Conservation (phyloP, 352 stramenopile species). For the Thalassiosira exigua region DNA sequence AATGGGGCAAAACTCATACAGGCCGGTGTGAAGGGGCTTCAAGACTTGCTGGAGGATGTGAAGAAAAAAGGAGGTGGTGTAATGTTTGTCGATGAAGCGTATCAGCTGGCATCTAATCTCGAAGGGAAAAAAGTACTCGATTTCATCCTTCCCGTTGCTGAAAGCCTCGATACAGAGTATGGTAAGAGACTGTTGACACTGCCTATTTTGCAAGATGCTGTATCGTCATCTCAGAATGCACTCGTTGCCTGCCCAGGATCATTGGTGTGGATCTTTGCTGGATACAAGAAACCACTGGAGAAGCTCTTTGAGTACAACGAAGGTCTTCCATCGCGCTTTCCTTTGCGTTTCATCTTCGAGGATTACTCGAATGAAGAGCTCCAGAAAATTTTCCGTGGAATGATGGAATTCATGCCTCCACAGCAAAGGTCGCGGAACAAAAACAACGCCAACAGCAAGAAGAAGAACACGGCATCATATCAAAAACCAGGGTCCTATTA, state of each 20-base stretch:
- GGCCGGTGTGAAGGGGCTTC: constrained; percentile 53
- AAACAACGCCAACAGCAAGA: constrained; percentile 13
- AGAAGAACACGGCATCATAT: constrained; percentile 20
- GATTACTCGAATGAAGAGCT: constrained; percentile 91
- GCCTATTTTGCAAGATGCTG: no score
- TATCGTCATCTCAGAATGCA: no score
- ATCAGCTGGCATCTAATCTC: constrained; percentile 86
- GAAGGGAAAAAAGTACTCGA: constrained; percentile 46
- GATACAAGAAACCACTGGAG: constrained; percentile 92
- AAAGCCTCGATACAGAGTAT: constrained; percentile 36
- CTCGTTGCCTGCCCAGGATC: not conserved
- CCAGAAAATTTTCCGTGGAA: constrained; percentile 77
- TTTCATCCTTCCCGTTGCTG: constrained; percentile 47
- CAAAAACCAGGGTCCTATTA: not conserved
- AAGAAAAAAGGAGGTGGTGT: constrained; percentile 81
- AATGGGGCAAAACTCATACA: constrained; percentile 48
- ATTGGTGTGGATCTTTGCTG: constrained; percentile 86
- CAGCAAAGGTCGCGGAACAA: constrained; percentile 11
- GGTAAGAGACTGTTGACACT: no score
- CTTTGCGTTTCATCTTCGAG: constrained; percentile 86
- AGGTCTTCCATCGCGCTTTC: constrained; percentile 89
- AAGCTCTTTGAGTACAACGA: constrained; percentile 92
- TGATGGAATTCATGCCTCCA: constrained; percentile 40
- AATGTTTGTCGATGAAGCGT: constrained; percentile 94
- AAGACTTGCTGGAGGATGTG: constrained; percentile 76